These are phyloP conservation scores for Striga hermonthica DNA, from an alignment of 305 asterid genomes.

Conservation along the genomic window DNA sequence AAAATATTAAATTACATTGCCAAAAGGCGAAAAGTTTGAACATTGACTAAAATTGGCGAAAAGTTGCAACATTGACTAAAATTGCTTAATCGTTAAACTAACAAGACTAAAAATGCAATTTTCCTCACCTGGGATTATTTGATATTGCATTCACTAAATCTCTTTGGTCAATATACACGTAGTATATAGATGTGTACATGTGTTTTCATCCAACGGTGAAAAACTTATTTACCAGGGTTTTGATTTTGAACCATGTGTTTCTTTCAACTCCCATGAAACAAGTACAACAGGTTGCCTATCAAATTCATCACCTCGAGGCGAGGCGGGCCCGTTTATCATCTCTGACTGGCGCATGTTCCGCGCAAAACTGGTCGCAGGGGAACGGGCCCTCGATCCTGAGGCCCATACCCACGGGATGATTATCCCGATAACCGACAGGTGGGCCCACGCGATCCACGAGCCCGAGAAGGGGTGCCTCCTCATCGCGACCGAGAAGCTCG, in stretches of 20 bases:
- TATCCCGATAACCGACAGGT: constrained; percentile 50
- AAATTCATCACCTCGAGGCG: constrained; percentile 51
- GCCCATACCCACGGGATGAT: constrained; percentile 34
- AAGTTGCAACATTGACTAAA: background rate
- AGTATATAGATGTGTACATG: background rate
- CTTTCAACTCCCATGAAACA: background rate
- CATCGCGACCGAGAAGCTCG: constrained; percentile 77
- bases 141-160: no score
- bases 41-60: background rate
- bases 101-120: no score
- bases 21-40: background rate
- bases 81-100: background rate
- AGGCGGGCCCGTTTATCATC: constrained; percentile 36
- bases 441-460: constrained; percentile 80
- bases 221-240: background rate
- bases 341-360: constrained; percentile 82
- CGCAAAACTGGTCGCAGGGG: constrained; percentile 62
- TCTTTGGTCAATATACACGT: no score
- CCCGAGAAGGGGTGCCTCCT: constrained; percentile 77
- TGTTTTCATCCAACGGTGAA: background rate
- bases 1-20: no score
- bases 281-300: constrained; percentile 55
- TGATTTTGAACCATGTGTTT: background rate
- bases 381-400: constrained; percentile 31
- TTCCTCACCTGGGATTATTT: no score